Evolutionary conservation across 768 basidiomycete species (phyloP), one percentile per base, ranked within the genome.

Genomic region (Boletales sp.): DNA sequence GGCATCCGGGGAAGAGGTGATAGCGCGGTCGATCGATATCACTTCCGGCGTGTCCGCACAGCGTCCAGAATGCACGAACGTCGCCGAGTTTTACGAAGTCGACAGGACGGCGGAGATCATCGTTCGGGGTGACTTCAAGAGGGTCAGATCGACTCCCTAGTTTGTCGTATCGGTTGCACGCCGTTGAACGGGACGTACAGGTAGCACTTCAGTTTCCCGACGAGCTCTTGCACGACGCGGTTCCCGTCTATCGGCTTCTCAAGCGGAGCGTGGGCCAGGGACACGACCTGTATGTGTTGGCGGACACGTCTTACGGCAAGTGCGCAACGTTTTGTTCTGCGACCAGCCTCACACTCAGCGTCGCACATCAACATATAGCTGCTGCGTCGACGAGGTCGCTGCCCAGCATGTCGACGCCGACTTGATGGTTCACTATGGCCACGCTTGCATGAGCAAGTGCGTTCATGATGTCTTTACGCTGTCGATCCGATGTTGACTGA

Each of bases 221-320:
- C 65, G 90, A 95, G 64, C 80, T 97, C 18, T 70, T 99, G 12
- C 81, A 81, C 29, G 84, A 89, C 56, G 92, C 92, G 1, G 94
- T 97, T 14, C 83, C 84, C 3, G 84, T 98, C 24, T 94, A 84
- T 64, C 76, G 80, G 35, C 63, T 70, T 5, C 75, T 99, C 32
- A 88, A 85, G 61, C 62, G 63, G 2, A 67, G 60, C 47, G 63
- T 83, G 19, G 72, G 75, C 40, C 43, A 56, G 1, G 65, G 42
- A 17, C 72, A 72, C 44, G 87, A 94, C 58, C 71, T 91, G 19
- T 95, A 92, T 65, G 86, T 97, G 5, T 77, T 97, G n/a, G 95
- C 94, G 12, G 95, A 99, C 69, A 97, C 94, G 18, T 95, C 94
- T 5, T 97, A 97, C 68, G 97, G 94, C 70, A 94, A 90, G 94